Base-by-base conservation (phyloP, 352 stramenopile species). In the Pythium grandisporangium region DNA sequence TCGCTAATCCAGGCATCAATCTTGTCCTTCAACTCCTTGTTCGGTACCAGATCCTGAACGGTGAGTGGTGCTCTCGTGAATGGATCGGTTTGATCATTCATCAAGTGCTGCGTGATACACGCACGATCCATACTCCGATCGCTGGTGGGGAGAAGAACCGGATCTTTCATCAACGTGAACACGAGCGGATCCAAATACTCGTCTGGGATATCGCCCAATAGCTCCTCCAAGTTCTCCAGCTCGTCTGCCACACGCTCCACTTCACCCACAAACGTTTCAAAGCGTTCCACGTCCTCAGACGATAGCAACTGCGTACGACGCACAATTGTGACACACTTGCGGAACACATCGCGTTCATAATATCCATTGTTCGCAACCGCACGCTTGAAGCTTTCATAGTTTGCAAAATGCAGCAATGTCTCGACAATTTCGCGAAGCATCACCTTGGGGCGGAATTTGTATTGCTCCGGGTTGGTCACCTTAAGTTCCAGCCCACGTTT, bases 381-480 rank as follows among this genome's bases (percentile, higher is more conserved):
- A 8, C 81, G 56, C 42, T 94, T 78, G 69, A 99, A 98, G 26
- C 81, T 87, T 27, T 75, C 45, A 30, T 93, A 84, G 21, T 76
- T 63, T 2, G 86, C 85, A 67, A 98, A 99, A 38, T 97, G 87
- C 36, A 94, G 63, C 53, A 98, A 83, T 19, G 97, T 98, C 52
- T 95, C 71, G 51, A 95, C 95, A 30, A 99, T 87, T 55, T 98
- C 93, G 23, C 85, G 77, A 2, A 99, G 75, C 86, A 99, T 98
- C 38, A 97, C 85, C 60, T 98, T 98, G 3, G 96, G 95, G 20
- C 95, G 83, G 63, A 99, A 99, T 51, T 98, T 97, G 66, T 98
- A 98, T 47, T 89, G 89, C 42, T 99, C 96, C 4, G 96, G 95
- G 66, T 99, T 98, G 29, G 96, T 94, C 22, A 99, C 72, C 69